Evolutionary conservation across 2,329 filamentous ascomycete genomes (phyloP).

Genomic region (Magnaporthiopsis rhizophila): DNA sequence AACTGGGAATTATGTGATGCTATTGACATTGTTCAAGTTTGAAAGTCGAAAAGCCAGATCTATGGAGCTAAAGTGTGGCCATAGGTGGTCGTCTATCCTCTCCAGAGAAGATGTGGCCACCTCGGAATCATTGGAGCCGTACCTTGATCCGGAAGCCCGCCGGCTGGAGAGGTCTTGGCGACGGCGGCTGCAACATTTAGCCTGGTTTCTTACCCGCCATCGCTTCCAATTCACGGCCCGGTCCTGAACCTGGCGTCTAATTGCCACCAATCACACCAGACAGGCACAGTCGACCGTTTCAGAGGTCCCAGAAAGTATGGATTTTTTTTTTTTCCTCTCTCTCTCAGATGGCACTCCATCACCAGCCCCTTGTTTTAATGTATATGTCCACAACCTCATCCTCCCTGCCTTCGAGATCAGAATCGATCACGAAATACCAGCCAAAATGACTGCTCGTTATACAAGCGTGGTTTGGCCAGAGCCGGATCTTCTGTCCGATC

Average conservation of each 20-base stretch:
- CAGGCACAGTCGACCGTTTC: too few species aligned
- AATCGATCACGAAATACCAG: slow-evolving; percentile 69
- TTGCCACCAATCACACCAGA: neutral
- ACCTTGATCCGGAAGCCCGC: neutral
- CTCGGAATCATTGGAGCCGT: slow-evolving; percentile 5
- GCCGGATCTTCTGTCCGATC: slow-evolving; percentile 58
- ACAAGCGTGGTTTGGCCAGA: slow-evolving; percentile 79
- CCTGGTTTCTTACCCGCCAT: neutral
- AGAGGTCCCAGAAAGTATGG: neutral
- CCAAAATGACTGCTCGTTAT: slow-evolving; percentile 64
- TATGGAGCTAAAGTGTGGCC: neutral
- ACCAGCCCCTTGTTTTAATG: slow-evolving; percentile 65
- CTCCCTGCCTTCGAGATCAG: slow-evolving; percentile 40
- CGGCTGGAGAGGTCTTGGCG: too few species aligned
- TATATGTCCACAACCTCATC: slow-evolving; percentile 68
- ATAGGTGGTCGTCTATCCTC: neutral
- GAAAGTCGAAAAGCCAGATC: neutral
- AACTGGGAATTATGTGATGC: too few species aligned
- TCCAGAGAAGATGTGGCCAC: slow-evolving; percentile 5
- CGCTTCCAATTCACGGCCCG: neutral
- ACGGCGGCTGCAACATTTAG: neutral
- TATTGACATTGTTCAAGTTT: neutral
- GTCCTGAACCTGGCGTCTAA: neutral
- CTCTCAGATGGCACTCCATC: slow-evolving; percentile 13
- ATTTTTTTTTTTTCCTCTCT: neutral